phyloP scores from a whole-genome alignment of 306 rosid species.

The Rosa persica region DNA sequence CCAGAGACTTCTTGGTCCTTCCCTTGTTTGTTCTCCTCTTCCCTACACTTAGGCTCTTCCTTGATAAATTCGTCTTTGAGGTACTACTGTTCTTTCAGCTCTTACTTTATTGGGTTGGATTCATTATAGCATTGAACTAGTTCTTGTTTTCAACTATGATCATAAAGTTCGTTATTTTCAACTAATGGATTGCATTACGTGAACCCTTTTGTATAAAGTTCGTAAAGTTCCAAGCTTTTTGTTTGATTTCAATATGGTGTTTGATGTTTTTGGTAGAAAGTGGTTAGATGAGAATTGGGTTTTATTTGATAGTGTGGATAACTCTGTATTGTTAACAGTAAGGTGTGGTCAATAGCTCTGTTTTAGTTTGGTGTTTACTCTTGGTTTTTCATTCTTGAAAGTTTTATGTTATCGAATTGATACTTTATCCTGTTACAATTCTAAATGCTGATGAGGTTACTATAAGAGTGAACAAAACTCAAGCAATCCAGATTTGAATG shows the following conservation, averaged over 20 bases:
- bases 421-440: neutral
- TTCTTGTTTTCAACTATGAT: neutral
- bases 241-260: neutral
- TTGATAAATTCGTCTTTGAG: conserved; percentile 35
- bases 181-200: neutral
- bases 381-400: neutral
- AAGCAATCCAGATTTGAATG: neutral
- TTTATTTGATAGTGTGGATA: neutral
- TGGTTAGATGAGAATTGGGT: conserved; percentile 3
- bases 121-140: neutral
- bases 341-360: neutral
- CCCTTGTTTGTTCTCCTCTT: conserved; percentile 33
- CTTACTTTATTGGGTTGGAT: neutral
- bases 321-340: neutral
- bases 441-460: neutral
- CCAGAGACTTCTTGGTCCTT: conserved; percentile 32
- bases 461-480: neutral
- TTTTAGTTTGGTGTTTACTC: neutral
- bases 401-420: neutral
- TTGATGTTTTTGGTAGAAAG: neutral
- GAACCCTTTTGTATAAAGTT: neutral
- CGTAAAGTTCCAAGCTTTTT: neutral
- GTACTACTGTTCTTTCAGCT: conserved; percentile 5
- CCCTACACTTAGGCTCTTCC: conserved; percentile 36
- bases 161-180: too few species aligned